Evolutionary conservation across 108 stramenopile species (phyloP), one percentile per base, ranked within the genome.

Genomic region (Stephanodiscus triporus): DNA sequence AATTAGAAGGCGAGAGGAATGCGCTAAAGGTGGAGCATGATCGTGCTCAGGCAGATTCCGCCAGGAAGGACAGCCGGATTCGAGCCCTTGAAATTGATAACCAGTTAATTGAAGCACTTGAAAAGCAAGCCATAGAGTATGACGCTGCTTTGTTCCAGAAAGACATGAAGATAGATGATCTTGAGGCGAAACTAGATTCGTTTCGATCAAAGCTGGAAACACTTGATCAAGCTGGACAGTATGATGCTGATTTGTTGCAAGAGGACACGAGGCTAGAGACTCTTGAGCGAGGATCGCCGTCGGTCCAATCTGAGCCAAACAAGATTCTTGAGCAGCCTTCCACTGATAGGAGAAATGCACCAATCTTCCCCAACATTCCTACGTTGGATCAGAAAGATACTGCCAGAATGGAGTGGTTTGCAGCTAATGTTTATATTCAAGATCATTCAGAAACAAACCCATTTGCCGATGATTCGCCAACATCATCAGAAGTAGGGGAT

Each of bases 1-100:
- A 75, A 30, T 49, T 81, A 26, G 80, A 81, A 53, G 20, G 32
- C 66, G 80, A 81, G 61, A 40, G 80, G 9, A 60, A 75, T 66
- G 58, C 55, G 36, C 57, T 81, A 20, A 45, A 60, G 26, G 65
- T 16, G 2, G 51, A 54, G 54, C 38, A 58, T 58, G 79, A 73
- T 62, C 36, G 53, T 22, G 63, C 59, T 22, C 0, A 24, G 17
- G 58, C 37, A 51, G 70, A 72, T 8, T 43, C 38, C 56, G 58
- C 16, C 26, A 60, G 26, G 60, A 47, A 59, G 45, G 78, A 80
- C 50, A 42, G 40, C 23, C 66, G 48, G 59, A 81, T 81, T 55
- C 49, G 45, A 29, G 54, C 63, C 3, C 67, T 81, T 20, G 73
- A 81, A 55, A 61, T 58, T 48, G 80, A 81, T 9, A 81, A 71